phyloP scores from a whole-genome alignment of 2,329 filamentous ascomycete species.

The Penicillium crustosum region DNA sequence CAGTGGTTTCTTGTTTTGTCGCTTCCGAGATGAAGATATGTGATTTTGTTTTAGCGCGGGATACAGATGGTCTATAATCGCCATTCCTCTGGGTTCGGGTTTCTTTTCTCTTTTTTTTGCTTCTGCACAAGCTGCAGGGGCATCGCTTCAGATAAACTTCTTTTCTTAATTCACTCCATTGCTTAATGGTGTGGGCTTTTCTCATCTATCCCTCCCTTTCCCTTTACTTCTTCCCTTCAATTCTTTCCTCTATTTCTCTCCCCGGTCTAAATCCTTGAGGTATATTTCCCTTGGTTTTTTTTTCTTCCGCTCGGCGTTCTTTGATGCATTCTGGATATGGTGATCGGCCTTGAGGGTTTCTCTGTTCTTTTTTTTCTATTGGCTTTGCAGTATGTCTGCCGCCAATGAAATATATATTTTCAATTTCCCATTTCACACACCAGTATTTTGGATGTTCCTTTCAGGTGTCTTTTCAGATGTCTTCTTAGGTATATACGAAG shows the following conservation, averaged over 20 bases:
- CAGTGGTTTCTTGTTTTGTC: slow-evolving; percentile 23
- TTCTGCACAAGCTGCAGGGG: slow-evolving; percentile 6
- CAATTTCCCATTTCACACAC: neutral
- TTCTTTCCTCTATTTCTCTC: neutral
- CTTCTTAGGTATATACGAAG: no score
- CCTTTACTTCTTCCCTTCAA: slow-evolving; percentile 10
- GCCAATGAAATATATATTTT: neutral
- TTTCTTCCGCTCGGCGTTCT: slow-evolving; percentile 32
- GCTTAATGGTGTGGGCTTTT: slow-evolving; percentile 26
- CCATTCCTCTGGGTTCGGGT: slow-evolving; percentile 23
- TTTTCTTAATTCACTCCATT: slow-evolving; percentile 13
- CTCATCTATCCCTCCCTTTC: slow-evolving; percentile 15
- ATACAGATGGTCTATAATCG: slow-evolving; percentile 27
- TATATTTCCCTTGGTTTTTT: slow-evolving; percentile 15
- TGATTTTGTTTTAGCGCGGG: slow-evolving; percentile 34
- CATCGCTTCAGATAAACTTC: slow-evolving; percentile 11
- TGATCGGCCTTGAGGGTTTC: slow-evolving; percentile 33
- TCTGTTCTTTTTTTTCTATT: slow-evolving; percentile 13
- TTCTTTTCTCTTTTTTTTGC: slow-evolving; percentile 16
- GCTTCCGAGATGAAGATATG: slow-evolving; percentile 41
- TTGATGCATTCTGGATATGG: slow-evolving; percentile 35
- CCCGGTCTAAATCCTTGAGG: slow-evolving; percentile 2
- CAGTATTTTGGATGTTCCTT: neutral
- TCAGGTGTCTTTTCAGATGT: no score
- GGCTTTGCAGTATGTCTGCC: slow-evolving; percentile 5